A percentile compares a stretch with the other conserved stretches of the same genome.
Evolutionary conservation across 2,329 filamentous ascomycete species (phyloP).

Genomic region (Emericellopsis atlantica): DNA sequence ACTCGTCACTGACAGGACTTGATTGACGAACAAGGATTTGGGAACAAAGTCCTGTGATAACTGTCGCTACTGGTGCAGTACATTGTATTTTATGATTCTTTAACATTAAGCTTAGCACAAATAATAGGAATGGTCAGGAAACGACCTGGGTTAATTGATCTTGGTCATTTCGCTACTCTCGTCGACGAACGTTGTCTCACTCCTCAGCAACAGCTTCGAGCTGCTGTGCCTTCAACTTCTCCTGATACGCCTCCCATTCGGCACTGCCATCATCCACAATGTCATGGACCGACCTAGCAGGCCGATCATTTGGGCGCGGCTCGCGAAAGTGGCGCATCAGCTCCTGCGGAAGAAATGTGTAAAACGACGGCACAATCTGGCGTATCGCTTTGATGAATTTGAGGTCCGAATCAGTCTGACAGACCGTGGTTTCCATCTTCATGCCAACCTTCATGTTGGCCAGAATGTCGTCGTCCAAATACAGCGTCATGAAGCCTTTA

Average conservation of each 20-base stretch:
- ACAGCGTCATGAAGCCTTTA: conserved; percentile 30
- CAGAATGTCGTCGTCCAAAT: conserved; percentile 50
- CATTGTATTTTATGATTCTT: too few species aligned
- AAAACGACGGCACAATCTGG: conserved; percentile 47
- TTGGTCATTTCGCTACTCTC: too few species aligned
- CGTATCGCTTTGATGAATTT: conserved; percentile 50
- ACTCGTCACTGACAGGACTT: too few species aligned
- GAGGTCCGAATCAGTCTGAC: conserved; percentile 47
- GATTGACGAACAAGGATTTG: too few species aligned
- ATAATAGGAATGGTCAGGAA: too few species aligned
- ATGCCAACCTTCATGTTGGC: conserved; percentile 48
- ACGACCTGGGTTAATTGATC: too few species aligned
- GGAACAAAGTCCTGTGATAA: too few species aligned
- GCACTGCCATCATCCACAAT: conserved; percentile 12
- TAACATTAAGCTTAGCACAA: too few species aligned
- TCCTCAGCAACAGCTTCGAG: too few species aligned
- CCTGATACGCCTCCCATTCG: conserved; percentile 6
- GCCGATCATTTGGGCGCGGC: conserved; percentile 31
- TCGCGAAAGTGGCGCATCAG: conserved; percentile 55
- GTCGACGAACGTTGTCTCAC: too few species aligned
- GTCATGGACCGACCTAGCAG: conserved; percentile 28
- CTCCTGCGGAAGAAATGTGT: conserved; percentile 54
- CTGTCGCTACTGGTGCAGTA: too few species aligned
- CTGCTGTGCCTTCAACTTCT: not conserved
- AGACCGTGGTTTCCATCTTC: conserved; percentile 44